Evolutionary conservation across 495 filamentous ascomycete species (phyloP), one percentile per base, ranked within the genome.

Genomic region (Xylaria curta): DNA sequence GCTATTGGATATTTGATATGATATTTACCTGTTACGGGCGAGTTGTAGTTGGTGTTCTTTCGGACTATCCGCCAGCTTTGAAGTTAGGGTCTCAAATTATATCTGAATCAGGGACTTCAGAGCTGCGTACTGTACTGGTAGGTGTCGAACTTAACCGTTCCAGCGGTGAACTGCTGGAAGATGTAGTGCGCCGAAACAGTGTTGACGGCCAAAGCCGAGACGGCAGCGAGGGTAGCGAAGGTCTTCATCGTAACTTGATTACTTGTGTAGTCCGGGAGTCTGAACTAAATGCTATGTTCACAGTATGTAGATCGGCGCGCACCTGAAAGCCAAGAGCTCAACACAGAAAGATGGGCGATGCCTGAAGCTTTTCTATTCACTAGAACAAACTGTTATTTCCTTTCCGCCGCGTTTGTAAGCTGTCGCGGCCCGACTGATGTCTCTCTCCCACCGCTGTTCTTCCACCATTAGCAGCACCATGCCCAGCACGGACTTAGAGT

Each of bases 11-110:
- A 28, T 17, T 15, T 40, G 17, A 38, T 46, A 9, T 59, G 56
- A 12, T 17, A 33, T 64, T 70, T 68, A 74, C 80, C 79, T n/a
- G 83, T 85, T 40, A 87, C 85, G 12, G 85, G 85, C 26, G 83
- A 86, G 76, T 87, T 87, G 79, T 81, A 80, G 80, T 85, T 86
- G 74, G 76, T 82, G 76, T 85, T 84, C 73, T 80, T 79, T 59
- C 85, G 80, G 64, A 87, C 78, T 78, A 51, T 75, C 69, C 5
- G 63, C 10, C 21, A 24, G 15, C 15, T 21, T 36, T 24, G 4
- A 2, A 19, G 42, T 69, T 51, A 69, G 56, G 31, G n/a, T 60
- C 19, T 38, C 28, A 9, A 19, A 31, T 33, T 15, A 12, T 56
- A 5, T 56, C 12, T 31, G 13, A 15, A 17, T 31, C 36, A 33